Percentiles rank a stretch among this genome's conserved stretches.
These are phyloP conservation scores for Stemphylium beticola DNA, from an alignment of 2,329 filamentous ascomycete species.

Conservation along the genomic window DNA sequence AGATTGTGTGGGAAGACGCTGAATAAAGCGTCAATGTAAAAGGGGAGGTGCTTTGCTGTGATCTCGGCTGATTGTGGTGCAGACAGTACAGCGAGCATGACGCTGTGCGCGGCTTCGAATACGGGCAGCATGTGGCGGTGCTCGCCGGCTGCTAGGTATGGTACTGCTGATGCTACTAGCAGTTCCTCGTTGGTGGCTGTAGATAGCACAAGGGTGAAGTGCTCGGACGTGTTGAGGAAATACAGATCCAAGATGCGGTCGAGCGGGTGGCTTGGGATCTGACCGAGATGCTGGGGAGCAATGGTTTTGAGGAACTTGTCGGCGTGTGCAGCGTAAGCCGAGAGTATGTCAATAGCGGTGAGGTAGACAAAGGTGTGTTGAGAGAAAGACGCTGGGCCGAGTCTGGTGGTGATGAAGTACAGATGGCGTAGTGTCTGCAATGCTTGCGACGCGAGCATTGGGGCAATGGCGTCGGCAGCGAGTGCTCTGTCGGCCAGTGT, in stretches of 20 bases:
- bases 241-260: slow-evolving; percentile 81
- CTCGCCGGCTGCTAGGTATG: slow-evolving; percentile 70
- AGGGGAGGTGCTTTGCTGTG: slow-evolving; percentile 74
- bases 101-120: slow-evolving; percentile 88
- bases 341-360: slow-evolving; percentile 79
- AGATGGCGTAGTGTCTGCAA: slow-evolving; percentile 77
- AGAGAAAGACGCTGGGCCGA: slow-evolving; percentile 76
- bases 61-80: slow-evolving; percentile 77
- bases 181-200: slow-evolving; percentile 72
- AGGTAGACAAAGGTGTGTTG: slow-evolving; percentile 86
- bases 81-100: slow-evolving; percentile 79
- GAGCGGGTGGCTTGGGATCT: slow-evolving; percentile 68
- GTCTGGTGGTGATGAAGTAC: slow-evolving; percentile 79
- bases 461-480: slow-evolving; percentile 64
- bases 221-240: slow-evolving; percentile 85
- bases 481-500: slow-evolving; percentile 63
- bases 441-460: slow-evolving; percentile 71
- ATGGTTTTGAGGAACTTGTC: slow-evolving; percentile 72
- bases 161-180: slow-evolving; percentile 73
- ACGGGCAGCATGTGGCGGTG: slow-evolving; percentile 67
- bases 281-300: slow-evolving; percentile 60
- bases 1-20: slow-evolving; percentile 78
- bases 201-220: slow-evolving; percentile 75
- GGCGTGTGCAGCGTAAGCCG: slow-evolving; percentile 70
- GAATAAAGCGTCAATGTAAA: slow-evolving; percentile 83